phyloP scores from a whole-genome alignment of 176 grass and related monocot species.

The Carex littledalei region DNA sequence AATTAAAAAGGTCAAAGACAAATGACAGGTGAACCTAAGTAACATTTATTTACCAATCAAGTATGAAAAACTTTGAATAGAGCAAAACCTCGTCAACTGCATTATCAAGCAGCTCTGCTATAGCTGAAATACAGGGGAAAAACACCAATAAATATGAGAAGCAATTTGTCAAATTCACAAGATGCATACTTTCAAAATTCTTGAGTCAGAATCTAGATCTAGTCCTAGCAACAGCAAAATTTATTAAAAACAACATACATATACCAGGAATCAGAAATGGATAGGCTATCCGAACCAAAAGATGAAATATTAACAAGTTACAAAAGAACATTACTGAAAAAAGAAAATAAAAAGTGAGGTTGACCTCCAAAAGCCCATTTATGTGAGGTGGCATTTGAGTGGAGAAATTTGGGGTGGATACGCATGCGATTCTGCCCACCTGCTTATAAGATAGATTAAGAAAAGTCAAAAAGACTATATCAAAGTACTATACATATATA shows the following conservation, averaged over 20 bases:
- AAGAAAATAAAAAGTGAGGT: constrained; percentile 5
- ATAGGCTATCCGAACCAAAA: not conserved
- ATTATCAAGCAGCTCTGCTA: constrained; percentile 59
- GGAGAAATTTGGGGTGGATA: constrained; percentile 67
- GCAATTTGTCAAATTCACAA: constrained; percentile 7
- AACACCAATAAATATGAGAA: constrained; percentile 13
- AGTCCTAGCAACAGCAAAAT: not conserved
- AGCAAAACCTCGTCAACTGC: constrained; percentile 56
- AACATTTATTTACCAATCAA: not conserved
- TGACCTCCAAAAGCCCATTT: constrained; percentile 62
- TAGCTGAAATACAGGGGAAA: constrained; percentile 37
- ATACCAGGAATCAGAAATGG: too few species aligned
- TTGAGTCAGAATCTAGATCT: constrained; percentile 2
- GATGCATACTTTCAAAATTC: not conserved
- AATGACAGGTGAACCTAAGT: not conserved
- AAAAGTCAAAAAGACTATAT: constrained; percentile 12
- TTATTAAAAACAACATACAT: not conserved
- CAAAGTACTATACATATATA: constrained; percentile 5
- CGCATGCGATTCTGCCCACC: constrained; percentile 38
- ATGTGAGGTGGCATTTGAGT: constrained; percentile 66
- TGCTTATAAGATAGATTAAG: constrained; percentile 15
- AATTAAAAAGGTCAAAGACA: constrained; percentile 17
- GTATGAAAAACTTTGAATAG: constrained; percentile 16
- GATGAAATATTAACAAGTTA: not conserved
- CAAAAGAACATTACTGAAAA: not conserved